A percentile compares a stretch with the other conserved stretches of the same genome.
Evolutionary conservation across 495 filamentous ascomycete species (phyloP).

Genomic region (Penicillium argentinense): DNA sequence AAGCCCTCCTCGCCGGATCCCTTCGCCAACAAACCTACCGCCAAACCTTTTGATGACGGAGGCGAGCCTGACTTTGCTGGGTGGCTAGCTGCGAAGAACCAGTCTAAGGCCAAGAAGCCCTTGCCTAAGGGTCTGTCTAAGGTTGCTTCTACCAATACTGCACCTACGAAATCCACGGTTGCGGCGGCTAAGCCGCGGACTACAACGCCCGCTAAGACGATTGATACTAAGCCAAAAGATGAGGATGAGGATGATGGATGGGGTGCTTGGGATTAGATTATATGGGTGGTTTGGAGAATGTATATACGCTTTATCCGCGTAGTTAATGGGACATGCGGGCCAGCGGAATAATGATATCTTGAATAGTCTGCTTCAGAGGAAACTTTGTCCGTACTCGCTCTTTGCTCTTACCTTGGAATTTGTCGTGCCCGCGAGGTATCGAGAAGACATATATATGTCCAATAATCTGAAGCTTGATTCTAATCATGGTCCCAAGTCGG

Average conservation of each 20-base stretch:
- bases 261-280: constrained; percentile 52
- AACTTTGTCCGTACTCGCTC: no score
- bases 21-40: constrained; percentile 27
- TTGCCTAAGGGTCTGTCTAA: constrained; percentile 78
- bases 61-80: constrained; percentile 92
- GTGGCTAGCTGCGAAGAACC: constrained; percentile 81
- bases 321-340: background rate
- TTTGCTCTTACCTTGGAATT: no score
- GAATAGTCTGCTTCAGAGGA: no score
- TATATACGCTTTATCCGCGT: constrained; percentile 7
- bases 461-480: no score
- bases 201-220: constrained; percentile 42
- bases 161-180: constrained; percentile 32
- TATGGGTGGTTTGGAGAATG: background rate
- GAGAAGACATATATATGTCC: no score
- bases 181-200: constrained; percentile 42
- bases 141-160: constrained; percentile 29
- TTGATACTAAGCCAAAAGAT: constrained; percentile 52
- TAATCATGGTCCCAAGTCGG: no score
- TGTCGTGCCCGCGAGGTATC: no score
- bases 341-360: background rate
- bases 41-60: constrained; percentile 70
- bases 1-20: constrained; percentile 34
- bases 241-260: constrained; percentile 52
- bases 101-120: constrained; percentile 67